Evolutionary conservation across 768 basidiomycete species (phyloP).

Genomic region (Boletus rex-veris): DNA sequence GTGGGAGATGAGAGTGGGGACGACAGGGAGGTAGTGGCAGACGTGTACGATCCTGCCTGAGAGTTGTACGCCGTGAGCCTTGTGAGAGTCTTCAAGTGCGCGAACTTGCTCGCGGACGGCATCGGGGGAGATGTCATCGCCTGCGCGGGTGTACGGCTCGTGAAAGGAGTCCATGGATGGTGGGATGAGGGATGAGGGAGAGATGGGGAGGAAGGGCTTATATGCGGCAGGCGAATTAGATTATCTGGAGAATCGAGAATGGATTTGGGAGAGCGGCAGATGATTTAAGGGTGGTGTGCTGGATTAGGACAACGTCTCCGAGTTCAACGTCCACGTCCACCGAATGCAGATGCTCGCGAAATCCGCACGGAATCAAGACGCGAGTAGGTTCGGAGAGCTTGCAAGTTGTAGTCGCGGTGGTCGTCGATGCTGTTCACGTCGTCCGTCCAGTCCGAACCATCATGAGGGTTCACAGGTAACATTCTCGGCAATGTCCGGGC

Average conservation of each 20-base stretch:
- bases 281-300: slow-evolving; percentile 25
- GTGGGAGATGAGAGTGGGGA: slow-evolving; percentile 53
- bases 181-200: neutral
- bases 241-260: slow-evolving; percentile 27
- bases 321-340: neutral
- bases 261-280: slow-evolving; percentile 17
- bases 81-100: slow-evolving; percentile 69
- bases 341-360: neutral
- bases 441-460: neutral
- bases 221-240: slow-evolving; percentile 21
- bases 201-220: slow-evolving; percentile 10
- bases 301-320: slow-evolving; percentile 21
- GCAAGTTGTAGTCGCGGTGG: neutral
- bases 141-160: slow-evolving; percentile 63
- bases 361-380: neutral
- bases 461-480: neutral
- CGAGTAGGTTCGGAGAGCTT: neutral
- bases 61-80: slow-evolving; percentile 64
- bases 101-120: slow-evolving; percentile 72
- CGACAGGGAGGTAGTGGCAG: slow-evolving; percentile 84
- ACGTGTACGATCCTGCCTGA: slow-evolving; percentile 91
- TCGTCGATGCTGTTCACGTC: slow-evolving; percentile 2
- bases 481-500: slow-evolving; percentile 19
- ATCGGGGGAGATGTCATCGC: slow-evolving; percentile 64
- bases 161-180: slow-evolving; percentile 65